Evolutionary conservation across 148 eudicot species (phyloP).

Genomic region (Nepenthes gracilis): DNA sequence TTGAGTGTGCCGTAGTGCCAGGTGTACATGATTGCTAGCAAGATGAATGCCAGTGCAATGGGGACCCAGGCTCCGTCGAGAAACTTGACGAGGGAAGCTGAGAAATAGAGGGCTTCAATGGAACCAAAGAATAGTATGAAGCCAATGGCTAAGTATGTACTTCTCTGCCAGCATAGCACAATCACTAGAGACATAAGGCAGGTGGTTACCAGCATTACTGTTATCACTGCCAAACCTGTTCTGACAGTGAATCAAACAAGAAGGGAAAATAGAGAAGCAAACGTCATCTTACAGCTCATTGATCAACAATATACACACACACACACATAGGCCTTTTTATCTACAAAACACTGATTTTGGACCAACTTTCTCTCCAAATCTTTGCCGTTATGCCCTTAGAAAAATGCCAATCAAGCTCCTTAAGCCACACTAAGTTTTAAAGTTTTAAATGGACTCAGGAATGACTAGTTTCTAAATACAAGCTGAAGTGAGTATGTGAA

Average conservation of each 20-base stretch:
- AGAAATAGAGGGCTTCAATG: conserved; percentile 82
- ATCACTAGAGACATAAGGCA: conserved; percentile 96
- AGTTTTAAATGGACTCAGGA: too few species aligned
- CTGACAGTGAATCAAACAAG: neutral
- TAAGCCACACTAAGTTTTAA: too few species aligned
- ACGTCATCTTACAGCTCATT: neutral
- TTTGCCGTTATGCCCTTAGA: too few species aligned
- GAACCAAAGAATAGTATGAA: conserved; percentile 77
- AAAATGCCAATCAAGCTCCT: too few species aligned
- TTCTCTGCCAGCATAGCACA: conserved; percentile 78
- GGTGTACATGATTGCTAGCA: conserved; percentile 59
- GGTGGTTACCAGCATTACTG: conserved; percentile 96
- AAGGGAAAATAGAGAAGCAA: neutral
- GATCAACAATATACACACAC: neutral
- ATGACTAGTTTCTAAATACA: too few species aligned
- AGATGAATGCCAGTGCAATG: conserved; percentile 52
- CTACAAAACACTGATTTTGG: too few species aligned
- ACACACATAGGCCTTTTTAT: too few species aligned
- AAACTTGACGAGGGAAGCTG: conserved; percentile 87
- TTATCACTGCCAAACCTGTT: conserved; percentile 93
- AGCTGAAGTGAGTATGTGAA: neutral
- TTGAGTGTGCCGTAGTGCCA: conserved; percentile 87
- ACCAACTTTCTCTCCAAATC: too few species aligned
- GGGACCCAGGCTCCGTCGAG: conserved; percentile 99
- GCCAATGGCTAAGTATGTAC: conserved; percentile 47